Conservation (phyloP, 345 rosid genomes). For the Linum trigynum region DNA sequence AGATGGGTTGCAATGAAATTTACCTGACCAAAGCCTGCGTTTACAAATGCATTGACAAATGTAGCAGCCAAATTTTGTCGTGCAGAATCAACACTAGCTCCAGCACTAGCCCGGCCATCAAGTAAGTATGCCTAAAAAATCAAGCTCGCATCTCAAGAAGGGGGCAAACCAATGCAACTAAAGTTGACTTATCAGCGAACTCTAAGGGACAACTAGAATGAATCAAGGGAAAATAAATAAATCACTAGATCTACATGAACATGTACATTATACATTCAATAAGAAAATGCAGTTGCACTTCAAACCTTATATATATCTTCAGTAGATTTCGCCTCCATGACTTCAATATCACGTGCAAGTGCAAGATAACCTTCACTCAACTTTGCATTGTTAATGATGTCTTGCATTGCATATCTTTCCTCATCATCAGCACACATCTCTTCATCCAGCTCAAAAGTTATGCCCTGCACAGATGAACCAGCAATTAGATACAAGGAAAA, state of each 20-base stretch:
- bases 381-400: conserved; percentile 66
- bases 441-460: conserved; percentile 55
- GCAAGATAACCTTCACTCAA: conserved; percentile 88
- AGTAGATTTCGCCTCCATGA: conserved; percentile 95
- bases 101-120: conserved; percentile 78
- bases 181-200: neutral
- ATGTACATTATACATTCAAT: neutral
- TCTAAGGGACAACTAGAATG: neutral
- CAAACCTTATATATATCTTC: conserved; percentile 93
- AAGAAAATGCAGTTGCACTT: conserved; percentile 2
- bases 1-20: conserved; percentile 1
- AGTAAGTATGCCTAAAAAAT: conserved; percentile 76
- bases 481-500: conserved; percentile 8
- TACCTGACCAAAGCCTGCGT: conserved; percentile 97
- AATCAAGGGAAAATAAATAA: neutral
- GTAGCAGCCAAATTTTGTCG: conserved; percentile 91
- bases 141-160: conserved; percentile 11
- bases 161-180: conserved; percentile 5
- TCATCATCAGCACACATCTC: conserved; percentile 53
- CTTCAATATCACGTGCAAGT: conserved; percentile 97
- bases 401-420: conserved; percentile 62
- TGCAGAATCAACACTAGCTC: conserved; percentile 80
- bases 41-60: conserved; percentile 93
- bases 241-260: neutral
- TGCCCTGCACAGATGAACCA: conserved; percentile 43